Evolutionary conservation across 2,329 filamentous ascomycete genomes (phyloP).

Genomic region (Aspergillus sp.): DNA sequence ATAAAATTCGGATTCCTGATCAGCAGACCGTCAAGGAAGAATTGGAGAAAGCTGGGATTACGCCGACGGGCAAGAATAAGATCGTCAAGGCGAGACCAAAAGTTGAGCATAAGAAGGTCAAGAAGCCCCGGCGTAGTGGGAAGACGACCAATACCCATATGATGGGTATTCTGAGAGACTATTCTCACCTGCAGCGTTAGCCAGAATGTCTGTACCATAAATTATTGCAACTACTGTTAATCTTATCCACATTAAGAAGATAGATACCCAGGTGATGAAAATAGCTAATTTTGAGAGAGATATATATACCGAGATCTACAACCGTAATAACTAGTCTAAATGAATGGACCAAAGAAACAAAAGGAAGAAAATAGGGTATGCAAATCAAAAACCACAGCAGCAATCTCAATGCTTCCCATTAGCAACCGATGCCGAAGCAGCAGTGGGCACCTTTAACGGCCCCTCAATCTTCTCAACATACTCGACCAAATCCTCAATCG

Average conservation of each 20-base stretch:
- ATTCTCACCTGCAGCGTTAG: conserved; percentile 42
- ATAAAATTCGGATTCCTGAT: conserved; percentile 66
- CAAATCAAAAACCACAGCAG: not conserved
- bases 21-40: conserved; percentile 68
- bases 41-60: conserved; percentile 68
- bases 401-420: conserved; percentile 30
- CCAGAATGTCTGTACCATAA: not conserved
- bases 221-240: not conserved
- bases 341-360: not conserved
- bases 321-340: too few species aligned
- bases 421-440: conserved; percentile 1
- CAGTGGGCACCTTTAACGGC: conserved; percentile 4
- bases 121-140: conserved; percentile 63
- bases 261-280: not conserved
- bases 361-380: conserved; percentile 2
- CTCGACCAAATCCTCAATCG: conserved; percentile 79
- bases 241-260: not conserved
- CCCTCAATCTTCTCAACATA: conserved; percentile 72
- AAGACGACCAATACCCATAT: conserved; percentile 87
- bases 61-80: conserved; percentile 75
- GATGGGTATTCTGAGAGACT: conserved; percentile 72
- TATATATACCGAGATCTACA: too few species aligned
- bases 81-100: conserved; percentile 50
- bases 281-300: not conserved
- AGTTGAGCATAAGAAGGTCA: conserved; percentile 59